Evolutionary conservation across 2,329 filamentous ascomycete species (phyloP), one percentile per base, ranked within the genome.

Genomic region (Fusarium euwallaceae): DNA sequence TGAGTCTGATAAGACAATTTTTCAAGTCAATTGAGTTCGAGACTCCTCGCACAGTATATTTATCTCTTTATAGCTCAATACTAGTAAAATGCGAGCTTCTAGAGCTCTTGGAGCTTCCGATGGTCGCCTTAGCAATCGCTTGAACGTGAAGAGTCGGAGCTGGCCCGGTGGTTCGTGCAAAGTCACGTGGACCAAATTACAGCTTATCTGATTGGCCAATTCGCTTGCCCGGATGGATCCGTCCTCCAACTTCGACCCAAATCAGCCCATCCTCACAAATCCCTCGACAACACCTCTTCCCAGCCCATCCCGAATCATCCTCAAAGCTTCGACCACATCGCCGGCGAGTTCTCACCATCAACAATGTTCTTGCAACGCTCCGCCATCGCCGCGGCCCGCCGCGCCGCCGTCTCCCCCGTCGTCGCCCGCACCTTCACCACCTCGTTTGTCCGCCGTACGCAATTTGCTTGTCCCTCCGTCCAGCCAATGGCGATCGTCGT

Each of bases 281-380:
- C 84, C 85, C 84, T 85, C 84, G 81, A 82, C 80, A 79, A 78
- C 79, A 79, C 78, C 79, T 77, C 76, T 72, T 55, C 73, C 73
- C 75, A 76, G 66, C 64, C 72, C 70, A 78, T 70, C 68, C 61
- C 69, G 71, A 72, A 72, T 76, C 75, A 58, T 58, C 70, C 67
- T 55, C 67, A 64, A 69, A 75, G 69, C 72, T 74, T 70, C 71
- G 69, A 70, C 68, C 69, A 67, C 70, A 76, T 77, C 73, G 68
- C 68, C 66, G 72, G 71, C 77, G 70, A 72, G 70, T 70, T 69
- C 70, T 73, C 58, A 67, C 69, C 48, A 70, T 63, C 67, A 75
- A 75, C 80, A 83, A 82, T 92, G 91, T 90, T 92, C 79, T 82
- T 92, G 82, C 89, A 91, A 87, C 91, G 91, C 82, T 87, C 90